Conservation (phyloP, 345 rosid genomes). For the Kandelia obovata region DNA sequence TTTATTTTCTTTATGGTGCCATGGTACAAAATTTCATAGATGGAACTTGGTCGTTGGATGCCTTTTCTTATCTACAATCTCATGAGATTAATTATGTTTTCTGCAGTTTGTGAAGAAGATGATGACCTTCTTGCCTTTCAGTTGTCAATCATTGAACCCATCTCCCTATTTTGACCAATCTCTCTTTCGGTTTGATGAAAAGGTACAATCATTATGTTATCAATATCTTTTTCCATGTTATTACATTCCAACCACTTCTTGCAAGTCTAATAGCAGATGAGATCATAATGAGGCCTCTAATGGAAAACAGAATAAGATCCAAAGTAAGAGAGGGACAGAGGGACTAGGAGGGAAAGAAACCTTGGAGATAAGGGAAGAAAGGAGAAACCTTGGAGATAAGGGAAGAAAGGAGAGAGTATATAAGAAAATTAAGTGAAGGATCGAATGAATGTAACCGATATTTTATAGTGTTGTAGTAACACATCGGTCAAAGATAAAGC, state of each 20-base stretch:
- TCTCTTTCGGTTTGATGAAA: constrained; percentile 89
- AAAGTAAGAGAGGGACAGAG: too few species aligned
- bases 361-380: too few species aligned
- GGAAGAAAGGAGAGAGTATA: too few species aligned
- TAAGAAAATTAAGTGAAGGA: too few species aligned
- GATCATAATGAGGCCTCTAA: too few species aligned
- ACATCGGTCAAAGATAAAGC: too few species aligned
- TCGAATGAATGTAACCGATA: too few species aligned
- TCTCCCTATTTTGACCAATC: constrained; percentile 96
- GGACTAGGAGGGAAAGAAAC: too few species aligned
- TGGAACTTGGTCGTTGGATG: background rate
- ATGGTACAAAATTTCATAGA: background rate
- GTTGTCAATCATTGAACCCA: constrained; percentile 92
- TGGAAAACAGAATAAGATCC: too few species aligned
- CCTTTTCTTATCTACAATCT: background rate
- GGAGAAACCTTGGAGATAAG: too few species aligned
- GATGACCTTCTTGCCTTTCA: constrained; percentile 70
- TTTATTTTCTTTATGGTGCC: too few species aligned
- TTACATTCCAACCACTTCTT: background rate
- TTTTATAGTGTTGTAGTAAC: too few species aligned
- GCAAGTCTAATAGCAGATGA: background rate
- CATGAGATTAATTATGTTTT: constrained; percentile 21
- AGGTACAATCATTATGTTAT: constrained; percentile 46
- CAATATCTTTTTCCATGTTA: background rate
- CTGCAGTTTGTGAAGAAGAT: constrained; percentile 89